A percentile compares a stretch with the other conserved stretches of the same genome.
phyloP scores from a whole-genome alignment of 805 yeast species.

The Kodamaea neixiangensis region DNA sequence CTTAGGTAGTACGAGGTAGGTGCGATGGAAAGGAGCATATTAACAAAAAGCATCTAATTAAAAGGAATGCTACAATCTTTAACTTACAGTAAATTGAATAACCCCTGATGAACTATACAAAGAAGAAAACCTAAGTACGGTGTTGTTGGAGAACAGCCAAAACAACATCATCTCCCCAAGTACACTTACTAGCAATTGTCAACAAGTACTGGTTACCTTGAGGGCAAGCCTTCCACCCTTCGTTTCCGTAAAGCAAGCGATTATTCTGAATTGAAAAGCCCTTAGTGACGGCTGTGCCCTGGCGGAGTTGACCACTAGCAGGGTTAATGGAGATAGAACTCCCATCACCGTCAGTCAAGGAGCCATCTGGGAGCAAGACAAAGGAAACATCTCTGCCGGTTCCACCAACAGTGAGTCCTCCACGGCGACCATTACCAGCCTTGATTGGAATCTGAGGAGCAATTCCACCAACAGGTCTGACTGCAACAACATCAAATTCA shows the following conservation, averaged over 20 bases:
- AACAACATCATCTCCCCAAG: not conserved
- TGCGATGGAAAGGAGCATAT: no score
- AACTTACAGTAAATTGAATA: no score
- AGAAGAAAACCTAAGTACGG: not conserved
- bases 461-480: not conserved
- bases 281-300: not conserved
- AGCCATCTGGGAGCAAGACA: not conserved
- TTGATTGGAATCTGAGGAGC: not conserved
- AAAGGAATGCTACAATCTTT: no score
- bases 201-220: not conserved
- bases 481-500: not conserved
- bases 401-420: not conserved
- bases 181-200: not conserved
- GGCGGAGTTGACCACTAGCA: not conserved
- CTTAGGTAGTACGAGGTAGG: no score
- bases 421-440: not conserved
- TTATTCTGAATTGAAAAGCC: slow-evolving; percentile 1
- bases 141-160: not conserved
- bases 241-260: slow-evolving; percentile 9
- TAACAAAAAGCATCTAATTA: no score
- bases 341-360: not conserved
- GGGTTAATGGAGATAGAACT: not conserved
- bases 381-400: not conserved
- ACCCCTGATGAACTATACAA: not conserved
- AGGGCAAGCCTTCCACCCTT: slow-evolving; percentile 13